Percentiles rank a stretch among this genome's conserved stretches.
phyloP scores from a whole-genome alignment of 1,284 basidiomycete genomes.

The Marasmius sp. region DNA sequence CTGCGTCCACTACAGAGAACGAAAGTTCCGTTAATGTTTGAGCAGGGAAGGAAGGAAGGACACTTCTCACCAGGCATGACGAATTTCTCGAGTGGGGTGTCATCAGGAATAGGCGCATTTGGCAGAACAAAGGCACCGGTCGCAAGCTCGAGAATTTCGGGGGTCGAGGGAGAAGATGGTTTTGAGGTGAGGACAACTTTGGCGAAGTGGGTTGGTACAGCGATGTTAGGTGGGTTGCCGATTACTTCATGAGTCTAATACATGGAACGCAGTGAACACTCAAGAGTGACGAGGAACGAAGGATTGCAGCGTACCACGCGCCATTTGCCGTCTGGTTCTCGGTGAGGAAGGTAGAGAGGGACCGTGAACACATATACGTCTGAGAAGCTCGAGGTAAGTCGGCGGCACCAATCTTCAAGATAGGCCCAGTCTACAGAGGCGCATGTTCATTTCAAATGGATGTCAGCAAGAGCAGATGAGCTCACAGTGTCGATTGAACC shows the following conservation, averaged over 20 bases:
- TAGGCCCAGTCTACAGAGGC: constrained; percentile 95
- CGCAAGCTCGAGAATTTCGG: constrained; percentile 73
- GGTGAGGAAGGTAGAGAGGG: constrained; percentile 92
- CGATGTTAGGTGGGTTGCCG: constrained; percentile 84
- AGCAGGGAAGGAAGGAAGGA: not conserved
- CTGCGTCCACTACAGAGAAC: constrained; percentile 68
- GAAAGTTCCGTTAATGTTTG: not conserved
- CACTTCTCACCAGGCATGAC: constrained; percentile 68
- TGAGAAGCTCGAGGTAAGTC: constrained; percentile 81
- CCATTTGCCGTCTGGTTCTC: constrained; percentile 89
- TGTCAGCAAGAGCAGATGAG: constrained; percentile 8
- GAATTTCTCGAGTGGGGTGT: constrained; percentile 77
- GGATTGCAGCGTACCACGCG: constrained; percentile 69
- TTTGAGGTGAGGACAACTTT: constrained; percentile 88
- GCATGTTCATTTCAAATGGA: too few species aligned
- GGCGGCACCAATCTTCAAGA: constrained; percentile 92
- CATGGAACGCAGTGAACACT: not conserved
- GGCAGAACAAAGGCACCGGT: constrained; percentile 95
- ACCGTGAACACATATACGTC: constrained; percentile 98
- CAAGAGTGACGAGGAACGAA: constrained; percentile 1
- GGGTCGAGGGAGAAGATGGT: constrained; percentile 71
- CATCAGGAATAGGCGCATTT: constrained; percentile 86
- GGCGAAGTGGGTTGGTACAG: constrained; percentile 98
- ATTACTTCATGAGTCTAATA: constrained; percentile 89
- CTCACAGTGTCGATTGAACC: constrained; percentile 96